Evolutionary conservation across 163 green algal species (phyloP).

Genomic region (Chlamydomonas reinhardtii): DNA sequence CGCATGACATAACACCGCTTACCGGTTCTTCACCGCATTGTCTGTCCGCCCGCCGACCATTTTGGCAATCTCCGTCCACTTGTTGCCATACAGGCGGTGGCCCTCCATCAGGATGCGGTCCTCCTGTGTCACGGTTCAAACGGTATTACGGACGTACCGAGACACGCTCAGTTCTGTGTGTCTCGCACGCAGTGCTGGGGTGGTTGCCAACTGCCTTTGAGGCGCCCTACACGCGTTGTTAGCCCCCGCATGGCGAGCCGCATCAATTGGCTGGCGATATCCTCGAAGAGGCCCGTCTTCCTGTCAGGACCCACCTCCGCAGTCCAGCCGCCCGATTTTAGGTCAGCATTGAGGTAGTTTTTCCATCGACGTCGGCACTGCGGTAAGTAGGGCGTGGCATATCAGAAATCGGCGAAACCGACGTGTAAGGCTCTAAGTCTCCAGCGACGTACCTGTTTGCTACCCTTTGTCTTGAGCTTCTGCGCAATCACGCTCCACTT

Average conservation of each 20-base stretch:
- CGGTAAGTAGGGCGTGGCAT: not conserved
- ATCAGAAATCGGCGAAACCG: too few relatives aligned
- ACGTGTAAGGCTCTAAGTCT: not conserved
- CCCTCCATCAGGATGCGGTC: slow-evolving; percentile 76
- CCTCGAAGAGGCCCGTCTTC: too few relatives aligned
- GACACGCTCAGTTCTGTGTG: too few relatives aligned
- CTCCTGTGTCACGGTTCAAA: slow-evolving; percentile 61
- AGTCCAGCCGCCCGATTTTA: slow-evolving; percentile 86
- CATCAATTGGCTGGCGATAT: too few relatives aligned
- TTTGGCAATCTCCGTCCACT: slow-evolving; percentile 95
- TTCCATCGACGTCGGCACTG: slow-evolving; percentile 81
- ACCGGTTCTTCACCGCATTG: slow-evolving; percentile 98
- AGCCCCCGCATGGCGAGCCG: too few relatives aligned
- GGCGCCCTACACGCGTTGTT: too few relatives aligned
- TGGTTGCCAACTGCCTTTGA: too few relatives aligned
- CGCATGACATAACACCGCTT: not conserved
- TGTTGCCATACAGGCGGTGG: slow-evolving; percentile 90
- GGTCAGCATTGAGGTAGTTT: slow-evolving; percentile 81
- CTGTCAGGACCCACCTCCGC: slow-evolving; percentile 59
- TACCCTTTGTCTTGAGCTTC: slow-evolving; percentile 78
- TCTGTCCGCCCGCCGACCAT: slow-evolving; percentile 93
- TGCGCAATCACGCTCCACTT: slow-evolving; percentile 85
- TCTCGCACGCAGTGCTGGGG: too few relatives aligned
- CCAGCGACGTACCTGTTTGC: slow-evolving; percentile 74
- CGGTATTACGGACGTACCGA: too few relatives aligned